These are phyloP conservation scores for Conringia planisiliqua DNA, from an alignment of 345 rosid genomes.

Conservation along the genomic window DNA sequence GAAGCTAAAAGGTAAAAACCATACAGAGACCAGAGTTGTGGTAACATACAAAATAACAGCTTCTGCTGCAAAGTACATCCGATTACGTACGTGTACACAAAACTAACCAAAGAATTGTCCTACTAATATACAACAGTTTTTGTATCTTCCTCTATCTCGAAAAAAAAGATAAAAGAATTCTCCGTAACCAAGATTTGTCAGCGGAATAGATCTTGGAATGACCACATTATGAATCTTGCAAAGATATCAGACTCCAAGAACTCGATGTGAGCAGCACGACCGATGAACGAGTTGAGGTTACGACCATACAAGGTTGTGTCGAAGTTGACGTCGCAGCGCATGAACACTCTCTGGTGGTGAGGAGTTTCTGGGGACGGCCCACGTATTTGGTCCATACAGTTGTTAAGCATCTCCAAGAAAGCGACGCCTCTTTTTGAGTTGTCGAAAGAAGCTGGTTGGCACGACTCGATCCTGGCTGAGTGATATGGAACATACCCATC, in stretches of 20 bases:
- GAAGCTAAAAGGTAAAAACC: neutral
- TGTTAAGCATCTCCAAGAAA: constrained; percentile 88
- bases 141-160: constrained; percentile 5
- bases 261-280: constrained; percentile 96
- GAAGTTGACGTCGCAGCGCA: constrained; percentile 96
- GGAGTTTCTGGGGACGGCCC: constrained; percentile 44
- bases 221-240: constrained; percentile 93
- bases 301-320: constrained; percentile 73
- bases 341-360: constrained; percentile 57
- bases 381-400: constrained; percentile 91
- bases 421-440: constrained; percentile 69
- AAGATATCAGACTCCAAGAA: constrained; percentile 88
- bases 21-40: neutral
- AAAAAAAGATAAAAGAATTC: neutral
- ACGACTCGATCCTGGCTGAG: constrained; percentile 85
- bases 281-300: constrained; percentile 80
- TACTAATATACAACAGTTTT: constrained; percentile 31
- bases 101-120: constrained; percentile 27
- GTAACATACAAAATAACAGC: neutral
- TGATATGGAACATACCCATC: constrained; percentile 99
- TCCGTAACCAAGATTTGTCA: constrained; percentile 19
- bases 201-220: constrained; percentile 72
- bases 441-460: constrained; percentile 78
- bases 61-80: constrained; percentile 3
- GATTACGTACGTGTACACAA: constrained; percentile 1